phyloP scores from a whole-genome alignment of 768 basidiomycete species.

The Trametes sanguinea region DNA sequence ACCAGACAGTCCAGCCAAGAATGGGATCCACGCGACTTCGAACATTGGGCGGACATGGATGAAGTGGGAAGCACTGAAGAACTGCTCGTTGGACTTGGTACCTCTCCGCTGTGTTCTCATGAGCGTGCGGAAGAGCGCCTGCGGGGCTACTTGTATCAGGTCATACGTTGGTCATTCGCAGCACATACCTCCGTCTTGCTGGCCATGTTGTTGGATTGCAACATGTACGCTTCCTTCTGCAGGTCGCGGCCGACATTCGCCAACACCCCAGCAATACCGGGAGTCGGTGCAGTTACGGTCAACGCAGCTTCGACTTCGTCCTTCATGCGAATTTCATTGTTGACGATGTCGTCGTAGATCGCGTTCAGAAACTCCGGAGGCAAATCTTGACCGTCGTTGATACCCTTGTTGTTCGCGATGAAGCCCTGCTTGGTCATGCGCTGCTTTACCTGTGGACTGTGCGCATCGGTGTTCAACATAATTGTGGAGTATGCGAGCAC shows the following conservation, averaged over 20 bases:
- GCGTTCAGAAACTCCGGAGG: conserved; percentile 78
- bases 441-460: conserved; percentile 91
- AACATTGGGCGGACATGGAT: conserved; percentile 99
- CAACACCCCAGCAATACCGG: conserved; percentile 80
- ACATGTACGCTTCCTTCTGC: conserved; percentile 93
- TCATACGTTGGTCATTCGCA: background rate
- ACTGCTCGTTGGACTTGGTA: conserved; percentile 77
- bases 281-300: conserved; percentile 45
- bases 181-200: conserved; percentile 86
- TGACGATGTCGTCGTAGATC: conserved; percentile 89
- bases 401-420: conserved; percentile 92
- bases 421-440: conserved; percentile 94
- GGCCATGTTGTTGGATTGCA: conserved; percentile 95
- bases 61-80: conserved; percentile 95
- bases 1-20: conserved; percentile 91
- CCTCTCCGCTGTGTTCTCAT: conserved; percentile 90
- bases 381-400: conserved; percentile 88
- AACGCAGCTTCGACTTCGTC: conserved; percentile 81
- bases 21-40: conserved; percentile 98
- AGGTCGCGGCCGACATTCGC: conserved; percentile 92
- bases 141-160: background rate
- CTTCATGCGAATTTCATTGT: conserved; percentile 97
- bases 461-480: conserved; percentile 95
- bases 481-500: conserved; percentile 95
- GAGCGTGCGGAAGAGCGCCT: conserved; percentile 92